Evolutionary conservation across 140 eudicot genomes (phyloP), one percentile per base, ranked within the genome.

Genomic region (Oenanthe javanica): DNA sequence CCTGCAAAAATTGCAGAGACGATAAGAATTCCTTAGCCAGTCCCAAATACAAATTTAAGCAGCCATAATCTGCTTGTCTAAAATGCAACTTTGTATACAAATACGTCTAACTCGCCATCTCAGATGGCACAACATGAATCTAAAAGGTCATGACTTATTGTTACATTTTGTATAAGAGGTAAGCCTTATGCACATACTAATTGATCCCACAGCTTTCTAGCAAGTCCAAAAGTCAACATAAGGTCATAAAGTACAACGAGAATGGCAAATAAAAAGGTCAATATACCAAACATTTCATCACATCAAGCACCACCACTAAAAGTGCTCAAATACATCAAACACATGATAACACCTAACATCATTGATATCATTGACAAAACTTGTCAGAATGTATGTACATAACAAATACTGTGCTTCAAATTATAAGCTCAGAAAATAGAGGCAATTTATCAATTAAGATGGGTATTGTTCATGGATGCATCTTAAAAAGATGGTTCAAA

Each of bases 1-100:
- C 88, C 98, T 94, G 90, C 81, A 80, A 21, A 59, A 69, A 27
- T 43, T 51, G 75, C 31, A 36, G 27, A 42, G 48, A 38, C 16
- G 21, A 73, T 81, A 23, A 75, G 55, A 9, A 43, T 45, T 48
- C 15, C 67, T 66, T 49, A 64, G 25, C 67, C 5, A 63, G 36
- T 6, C 16, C 27, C 18, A 25, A 27, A 31, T 1, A 3, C 9
- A 5, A 67, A 63, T 1, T 25, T 10, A 64, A 64, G 18, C 27
- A 67, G 45, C 43, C 72, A 25, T 67, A 31, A 27, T 67, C 45
- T 31, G 19, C 42, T 25, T 12, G 73, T 61, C 21, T 67, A 11
- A 12, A 67, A 31, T 27, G 45, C 73, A 67, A 31, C 21, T 31
- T 27, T 12, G 42, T 10, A 43, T 66, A 11, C 42, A n/a, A n/a